Evolutionary conservation across 768 basidiomycete genomes (phyloP), one percentile per base, ranked within the genome.

Genomic region (Amanita jacksonii): DNA sequence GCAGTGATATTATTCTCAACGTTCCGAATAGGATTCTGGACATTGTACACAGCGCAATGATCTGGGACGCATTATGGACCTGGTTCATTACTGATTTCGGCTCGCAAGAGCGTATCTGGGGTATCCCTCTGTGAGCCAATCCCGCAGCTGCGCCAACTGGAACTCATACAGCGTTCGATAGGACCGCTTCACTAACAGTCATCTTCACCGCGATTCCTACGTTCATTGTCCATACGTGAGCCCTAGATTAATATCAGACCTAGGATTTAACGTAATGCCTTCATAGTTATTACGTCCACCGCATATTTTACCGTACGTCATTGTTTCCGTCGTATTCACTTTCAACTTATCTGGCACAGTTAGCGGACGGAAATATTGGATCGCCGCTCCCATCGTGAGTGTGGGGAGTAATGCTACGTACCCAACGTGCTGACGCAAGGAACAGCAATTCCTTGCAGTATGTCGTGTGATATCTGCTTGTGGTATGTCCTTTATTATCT

Each of bases 151-250:
- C 10, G 25, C 19, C 9, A 24, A 10, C 24, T 27, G 19, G 25
- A 6, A 32, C 18, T 19, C 25, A 28, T 13, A 6, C 8, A 19
- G 12, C 12, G 27, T n/a, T n/a, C 10, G 40, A 44, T 15, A 44
- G 37, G 44, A 22, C 16, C 6, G 18, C 36, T 31, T 23, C 44
- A 22, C 36, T 54, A 13, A 51, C 53, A 2, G 47, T 56, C 36
- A 42, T 54, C 22, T 50, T 54, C 31, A 54, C 55, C 31, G 55
- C 51, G 18, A 43, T 62, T n/a, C 52, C 59, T 36, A 62, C 61
- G 0, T 54, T 57, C 44, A 31, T 57, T 37, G 60, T 60, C 20
- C 60, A 62, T 38, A 55, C 52, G 57, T 60, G 34, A 30, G 57
- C 45, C 27, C 13, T 31, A 28, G 30, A 24, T 20, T 43, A n/a